A percentile compares a stretch with the other conserved stretches of the same genome.
These are phyloP conservation scores for Rhodotorula sphaerocarpa DNA, from an alignment of 768 basidiomycete genomes.

Conservation along the genomic window DNA sequence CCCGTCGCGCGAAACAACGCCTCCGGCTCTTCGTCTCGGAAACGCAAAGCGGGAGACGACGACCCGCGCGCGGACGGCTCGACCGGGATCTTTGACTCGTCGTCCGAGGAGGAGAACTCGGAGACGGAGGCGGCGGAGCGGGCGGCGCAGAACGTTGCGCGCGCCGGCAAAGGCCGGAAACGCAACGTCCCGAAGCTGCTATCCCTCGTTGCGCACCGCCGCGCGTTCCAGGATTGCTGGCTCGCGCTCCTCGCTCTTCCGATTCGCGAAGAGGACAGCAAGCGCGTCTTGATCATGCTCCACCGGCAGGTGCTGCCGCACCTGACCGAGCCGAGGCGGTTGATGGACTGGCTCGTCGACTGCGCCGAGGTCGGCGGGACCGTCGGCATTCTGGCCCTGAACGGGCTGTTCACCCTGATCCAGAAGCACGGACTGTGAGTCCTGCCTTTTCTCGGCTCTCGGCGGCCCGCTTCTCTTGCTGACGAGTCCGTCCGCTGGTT, in stretches of 20 bases:
- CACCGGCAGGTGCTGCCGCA: constrained; percentile 77
- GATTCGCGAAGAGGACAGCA: constrained; percentile 45
- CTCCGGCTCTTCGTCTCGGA: constrained; percentile 35
- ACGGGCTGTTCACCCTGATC: constrained; percentile 82
- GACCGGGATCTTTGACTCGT: constrained; percentile 51
- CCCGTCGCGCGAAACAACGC: constrained; percentile 46
- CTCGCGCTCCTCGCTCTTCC: constrained; percentile 53
- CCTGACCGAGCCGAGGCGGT: constrained; percentile 62
- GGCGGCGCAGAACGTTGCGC: constrained; percentile 8
- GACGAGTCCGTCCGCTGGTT: too few relatives aligned
- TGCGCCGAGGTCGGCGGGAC: constrained; percentile 76
- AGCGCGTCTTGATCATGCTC: constrained; percentile 64
- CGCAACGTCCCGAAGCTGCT: constrained; percentile 64
- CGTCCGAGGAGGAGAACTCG: constrained; percentile 2
- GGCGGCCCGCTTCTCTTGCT: not conserved
- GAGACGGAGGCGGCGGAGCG: constrained; percentile 26
- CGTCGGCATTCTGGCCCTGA: constrained; percentile 78
- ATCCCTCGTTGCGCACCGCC: constrained; percentile 56
- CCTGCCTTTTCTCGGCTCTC: not conserved
- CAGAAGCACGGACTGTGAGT: constrained; percentile 85
- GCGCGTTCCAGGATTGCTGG: constrained; percentile 77
- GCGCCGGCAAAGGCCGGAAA: constrained; percentile 43
- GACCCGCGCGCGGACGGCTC: constrained; percentile 48
- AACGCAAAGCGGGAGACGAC: constrained; percentile 44
- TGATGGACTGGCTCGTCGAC: constrained; percentile 86